Conservation (phyloP, 2,329 filamentous ascomycete genomes). For the Paracoccidioides brasiliensis region DNA sequence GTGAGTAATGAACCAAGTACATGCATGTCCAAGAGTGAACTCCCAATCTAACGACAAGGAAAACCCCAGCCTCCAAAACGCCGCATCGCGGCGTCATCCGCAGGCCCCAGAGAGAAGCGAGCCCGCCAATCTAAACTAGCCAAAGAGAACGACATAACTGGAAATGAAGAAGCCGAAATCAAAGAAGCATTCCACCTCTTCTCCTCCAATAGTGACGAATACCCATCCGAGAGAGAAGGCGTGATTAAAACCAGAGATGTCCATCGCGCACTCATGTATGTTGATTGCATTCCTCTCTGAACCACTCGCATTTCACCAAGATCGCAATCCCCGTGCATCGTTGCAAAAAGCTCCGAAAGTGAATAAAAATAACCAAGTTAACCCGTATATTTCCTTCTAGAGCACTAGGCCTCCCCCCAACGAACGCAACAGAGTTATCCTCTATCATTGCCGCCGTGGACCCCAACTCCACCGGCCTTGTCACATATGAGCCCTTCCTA, state of each 20-base stretch:
- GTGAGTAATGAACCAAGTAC: neutral
- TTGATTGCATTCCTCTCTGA: neutral
- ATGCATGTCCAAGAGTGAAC: neutral
- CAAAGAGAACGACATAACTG: slow-evolving; percentile 76
- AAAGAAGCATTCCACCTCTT: slow-evolving; percentile 82
- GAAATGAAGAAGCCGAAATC: slow-evolving; percentile 78
- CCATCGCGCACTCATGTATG: slow-evolving; percentile 58
- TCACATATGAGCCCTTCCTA: slow-evolving; percentile 69
- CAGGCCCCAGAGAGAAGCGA: slow-evolving; percentile 23
- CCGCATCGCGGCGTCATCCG: slow-evolving; percentile 19
- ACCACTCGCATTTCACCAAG: too few species aligned
- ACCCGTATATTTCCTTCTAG: slow-evolving; percentile 30
- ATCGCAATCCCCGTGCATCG: neutral
- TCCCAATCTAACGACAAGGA: neutral
- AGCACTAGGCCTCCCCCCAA: slow-evolving; percentile 65
- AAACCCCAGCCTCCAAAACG: slow-evolving; percentile 25
- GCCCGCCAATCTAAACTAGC: slow-evolving; percentile 71
- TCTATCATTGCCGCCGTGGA: slow-evolving; percentile 74
- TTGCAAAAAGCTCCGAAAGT: neutral
- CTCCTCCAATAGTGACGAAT: slow-evolving; percentile 41
- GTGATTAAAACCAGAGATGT: slow-evolving; percentile 56
- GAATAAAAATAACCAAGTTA: too few species aligned
- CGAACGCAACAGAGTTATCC: slow-evolving; percentile 50
- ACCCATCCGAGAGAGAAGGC: slow-evolving; percentile 58
- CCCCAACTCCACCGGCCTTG: slow-evolving; percentile 64